Base-by-base conservation (phyloP, 2,329 filamentous ascomycete genomes). In the Nemania sp. region DNA sequence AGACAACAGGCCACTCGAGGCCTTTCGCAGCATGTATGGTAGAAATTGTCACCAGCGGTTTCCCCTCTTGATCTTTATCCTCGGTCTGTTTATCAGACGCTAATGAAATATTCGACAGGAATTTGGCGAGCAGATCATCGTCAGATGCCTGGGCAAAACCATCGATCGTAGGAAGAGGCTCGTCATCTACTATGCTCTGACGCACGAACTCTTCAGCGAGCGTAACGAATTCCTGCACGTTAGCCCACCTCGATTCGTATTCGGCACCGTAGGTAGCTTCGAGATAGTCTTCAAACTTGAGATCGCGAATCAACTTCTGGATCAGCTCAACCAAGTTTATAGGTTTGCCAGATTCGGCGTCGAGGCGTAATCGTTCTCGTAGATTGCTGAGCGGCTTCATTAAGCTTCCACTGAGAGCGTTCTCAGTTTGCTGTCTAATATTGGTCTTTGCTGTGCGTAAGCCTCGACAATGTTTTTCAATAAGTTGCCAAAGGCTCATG, bases 1-100 rank as follows among this genome's bases (percentile, higher is more conserved):
- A 97, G 1, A 97, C 91, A 1, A 96, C 80, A 0, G 93, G 93
- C 94, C 94, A 99, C 70, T 99, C 93, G 1, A 99, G 78, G 3
- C 93, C 93, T 71, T 99, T 99, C 2, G 93, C 91, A 0, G 92
- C 91, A 68, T 99, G 93, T 9, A 99, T 97, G 0, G 93, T 99
- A 5, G 91, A 97, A 20, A 99, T 90, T 0, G 92, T 97, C 17
- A 97, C 83, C 62, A 89, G 79, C 2, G 82, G 77, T 23, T 78
- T 81, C 23, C 77, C 77, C 47, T 82, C 79, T 19, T 78, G 77
- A 2, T 80, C 77, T 2, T 81, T 78, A 8, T 83, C 79, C 20
- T 84, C 81, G 15, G 82, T 83, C 62, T 90, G 86, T 0, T 86
- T 81, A 59, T 95, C 90, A 0, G 90, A 87, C 2, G 90, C 89